These are phyloP conservation scores for Tulasnella sp. DNA, from an alignment of 768 basidiomycete genomes.

Conservation along the genomic window DNA sequence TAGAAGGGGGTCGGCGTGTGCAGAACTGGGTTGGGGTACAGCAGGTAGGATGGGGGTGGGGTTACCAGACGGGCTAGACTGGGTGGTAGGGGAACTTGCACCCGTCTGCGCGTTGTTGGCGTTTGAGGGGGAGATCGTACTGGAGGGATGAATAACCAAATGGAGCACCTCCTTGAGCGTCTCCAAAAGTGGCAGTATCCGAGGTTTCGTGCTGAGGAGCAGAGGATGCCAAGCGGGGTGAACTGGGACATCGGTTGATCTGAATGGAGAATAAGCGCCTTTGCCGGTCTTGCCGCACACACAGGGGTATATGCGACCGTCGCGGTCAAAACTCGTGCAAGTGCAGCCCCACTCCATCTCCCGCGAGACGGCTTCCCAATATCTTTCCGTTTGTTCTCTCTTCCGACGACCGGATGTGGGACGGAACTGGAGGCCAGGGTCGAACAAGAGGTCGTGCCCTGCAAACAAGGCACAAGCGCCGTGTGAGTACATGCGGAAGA, in stretches of 20 bases:
- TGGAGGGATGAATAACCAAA: conserved; percentile 70
- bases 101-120: conserved; percentile 15
- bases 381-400: conserved; percentile 57
- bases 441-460: conserved; percentile 88
- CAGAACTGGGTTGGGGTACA: neutral
- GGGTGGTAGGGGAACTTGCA: conserved; percentile 16
- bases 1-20: conserved; percentile 36
- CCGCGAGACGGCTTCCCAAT: conserved; percentile 69
- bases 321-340: conserved; percentile 60
- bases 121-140: neutral
- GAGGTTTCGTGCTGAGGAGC: conserved; percentile 58
- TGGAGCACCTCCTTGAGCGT: conserved; percentile 75
- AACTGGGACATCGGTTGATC: conserved; percentile 18
- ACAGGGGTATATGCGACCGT: conserved; percentile 33
- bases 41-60: conserved; percentile 21
- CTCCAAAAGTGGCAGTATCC: conserved; percentile 52
- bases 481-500: conserved; percentile 4
- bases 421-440: conserved; percentile 70
- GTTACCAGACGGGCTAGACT: conserved; percentile 15
- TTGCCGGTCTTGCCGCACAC: conserved; percentile 25
- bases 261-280: neutral
- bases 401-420: conserved; percentile 66
- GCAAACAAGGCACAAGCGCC: neutral
- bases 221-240: conserved; percentile 27
- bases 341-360: conserved; percentile 77